phyloP scores from a whole-genome alignment of 2,329 filamentous ascomycete species.

The Phyllosticta citriasiana region DNA sequence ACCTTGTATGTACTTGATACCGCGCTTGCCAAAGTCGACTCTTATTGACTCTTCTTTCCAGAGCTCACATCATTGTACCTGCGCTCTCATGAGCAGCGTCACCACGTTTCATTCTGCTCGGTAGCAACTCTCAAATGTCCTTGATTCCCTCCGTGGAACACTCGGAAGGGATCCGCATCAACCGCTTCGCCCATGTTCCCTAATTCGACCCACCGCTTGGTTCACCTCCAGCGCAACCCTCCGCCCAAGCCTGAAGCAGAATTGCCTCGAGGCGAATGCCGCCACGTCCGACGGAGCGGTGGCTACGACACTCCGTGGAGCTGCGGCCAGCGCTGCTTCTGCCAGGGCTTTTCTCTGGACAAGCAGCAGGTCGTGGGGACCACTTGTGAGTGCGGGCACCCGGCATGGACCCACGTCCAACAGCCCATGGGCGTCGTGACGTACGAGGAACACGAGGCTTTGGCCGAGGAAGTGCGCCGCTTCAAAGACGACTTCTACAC shows the following conservation, averaged over 20 bases:
- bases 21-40: neutral
- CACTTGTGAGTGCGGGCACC: constrained; percentile 38
- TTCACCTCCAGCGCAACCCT: constrained; percentile 8
- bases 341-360: constrained; percentile 34
- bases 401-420: constrained; percentile 36
- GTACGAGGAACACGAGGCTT: constrained; percentile 25
- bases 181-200: constrained; percentile 8
- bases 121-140: neutral
- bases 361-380: constrained; percentile 25
- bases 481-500: constrained; percentile 23
- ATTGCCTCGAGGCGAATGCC: constrained; percentile 30
- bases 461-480: constrained; percentile 28
- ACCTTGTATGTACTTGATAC: neutral
- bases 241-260: constrained; percentile 16
- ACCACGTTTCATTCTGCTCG: neutral
- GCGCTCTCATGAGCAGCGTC: neutral
- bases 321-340: constrained; percentile 32
- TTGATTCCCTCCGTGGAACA: neutral
- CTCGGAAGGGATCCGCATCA: constrained; percentile 2
- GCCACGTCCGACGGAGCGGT: constrained; percentile 23
- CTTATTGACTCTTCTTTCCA: neutral
- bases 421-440: constrained; percentile 25
- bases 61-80: neutral
- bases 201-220: constrained; percentile 6
- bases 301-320: constrained; percentile 14